Evolutionary conservation across 2,329 filamentous ascomycete species (phyloP), one percentile per base, ranked within the genome.

Genomic region (Penicillium palitans): DNA sequence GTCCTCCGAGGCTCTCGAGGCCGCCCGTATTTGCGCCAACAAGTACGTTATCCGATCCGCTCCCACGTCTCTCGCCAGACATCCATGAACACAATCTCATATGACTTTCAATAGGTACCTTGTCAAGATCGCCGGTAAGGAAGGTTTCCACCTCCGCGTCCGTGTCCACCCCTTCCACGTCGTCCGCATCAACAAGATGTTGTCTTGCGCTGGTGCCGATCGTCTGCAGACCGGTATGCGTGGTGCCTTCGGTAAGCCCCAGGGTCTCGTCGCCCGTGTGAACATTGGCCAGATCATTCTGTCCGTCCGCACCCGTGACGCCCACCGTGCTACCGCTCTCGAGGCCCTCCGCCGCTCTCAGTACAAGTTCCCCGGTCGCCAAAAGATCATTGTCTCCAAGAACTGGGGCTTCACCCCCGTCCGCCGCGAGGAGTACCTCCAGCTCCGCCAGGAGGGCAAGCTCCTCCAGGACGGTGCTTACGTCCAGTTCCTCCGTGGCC

Each of bases 171-270:
- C 95, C 71, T 99, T 91, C 91, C 95, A 99, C 87, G 95, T 99
- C 83, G 90, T 99, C 87, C 95, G 95, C 84, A 99, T 99, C 93
- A 99, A 99, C 92, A 99, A 99, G 90, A 99, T 99, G 95, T 93
- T 99, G 91, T 98, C 95, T 79, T 99, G 95, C 83, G 95, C 95
- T 78, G 95, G 95, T 87, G 95, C 95, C 89, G 95, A 99, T 98
- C 92, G 95, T 90, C 87, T 99, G 82, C 95, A 99, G 84, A 99
- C 95, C 74, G 95, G 95, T 87, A 99, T 99, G 95, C 93, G 95
- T 90, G 95, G 95, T 89, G 95, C 95, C 74, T 99, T 92, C 89
- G 95, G 95, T 79, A 99, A 99, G 90, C 95, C 95, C 81, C 96
- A 98, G 87, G 95, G 95, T 79, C 89, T 87, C 76, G 95, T 99